A percentile compares a stretch with the other conserved stretches of the same genome.
Conservation (phyloP, 805 yeast genomes). For the Huiozyma sinensis region DNA sequence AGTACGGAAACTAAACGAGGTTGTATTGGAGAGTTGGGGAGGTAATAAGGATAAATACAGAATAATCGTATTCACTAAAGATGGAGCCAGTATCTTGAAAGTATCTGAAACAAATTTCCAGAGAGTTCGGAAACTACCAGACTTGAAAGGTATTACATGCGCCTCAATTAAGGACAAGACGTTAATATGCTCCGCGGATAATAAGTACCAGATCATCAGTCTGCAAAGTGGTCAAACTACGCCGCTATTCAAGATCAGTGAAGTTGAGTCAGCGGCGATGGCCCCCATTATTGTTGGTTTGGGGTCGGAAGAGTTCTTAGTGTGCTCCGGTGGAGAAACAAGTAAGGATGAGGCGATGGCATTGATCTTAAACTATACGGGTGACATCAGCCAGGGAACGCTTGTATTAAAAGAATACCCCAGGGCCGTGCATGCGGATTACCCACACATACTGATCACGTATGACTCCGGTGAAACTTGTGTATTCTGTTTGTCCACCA, state of each 20-base stretch:
- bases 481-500: conserved; percentile 3
- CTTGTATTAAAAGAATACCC: conserved; percentile 23
- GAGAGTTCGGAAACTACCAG: conserved; percentile 4
- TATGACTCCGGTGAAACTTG: conserved; percentile 7
- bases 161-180: conserved; percentile 6
- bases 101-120: conserved; percentile 7
- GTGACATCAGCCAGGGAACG: conserved; percentile 26
- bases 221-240: conserved; percentile 7
- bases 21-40: conserved; percentile 2
- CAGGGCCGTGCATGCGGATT: conserved; percentile 9
- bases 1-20: conserved; percentile 12
- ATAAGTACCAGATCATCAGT: conserved; percentile 20
- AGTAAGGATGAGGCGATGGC: conserved; percentile 22
- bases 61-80: conserved; percentile 9
- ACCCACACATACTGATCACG: conserved; percentile 19
- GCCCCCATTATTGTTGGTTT: conserved; percentile 17
- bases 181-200: conserved; percentile 15
- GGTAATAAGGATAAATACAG: conserved; percentile 3
- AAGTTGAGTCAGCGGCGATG: conserved; percentile 8
- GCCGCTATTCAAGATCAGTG: conserved; percentile 24
- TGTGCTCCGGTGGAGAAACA: conserved; percentile 23
- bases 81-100: conserved; percentile 8
- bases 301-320: conserved; percentile 13
- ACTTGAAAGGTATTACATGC: background rate
- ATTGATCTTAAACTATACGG: conserved; percentile 21